phyloP scores from a whole-genome alignment of 805 yeast species.

The Starmerella cellae region DNA sequence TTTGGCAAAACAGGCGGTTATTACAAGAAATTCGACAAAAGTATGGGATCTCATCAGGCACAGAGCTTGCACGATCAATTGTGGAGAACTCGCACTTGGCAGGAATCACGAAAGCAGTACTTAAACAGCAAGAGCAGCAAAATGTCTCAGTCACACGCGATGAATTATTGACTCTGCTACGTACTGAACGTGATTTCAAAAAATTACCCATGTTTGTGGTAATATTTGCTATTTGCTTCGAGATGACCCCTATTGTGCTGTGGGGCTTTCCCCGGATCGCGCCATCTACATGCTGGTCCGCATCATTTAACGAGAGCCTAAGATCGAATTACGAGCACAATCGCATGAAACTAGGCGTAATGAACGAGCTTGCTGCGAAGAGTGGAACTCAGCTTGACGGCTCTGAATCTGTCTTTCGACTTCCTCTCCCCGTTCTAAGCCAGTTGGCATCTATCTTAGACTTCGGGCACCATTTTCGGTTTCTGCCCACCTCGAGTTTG shows the following conservation, averaged over 20 bases:
- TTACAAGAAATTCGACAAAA: constrained; percentile 12
- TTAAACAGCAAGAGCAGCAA: background rate
- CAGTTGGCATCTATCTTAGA: constrained; percentile 11
- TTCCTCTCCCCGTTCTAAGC: constrained; percentile 6
- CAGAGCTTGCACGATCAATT: constrained; percentile 17
- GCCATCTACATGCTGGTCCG: constrained; percentile 43
- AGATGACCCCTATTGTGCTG: constrained; percentile 42
- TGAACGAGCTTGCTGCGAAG: background rate
- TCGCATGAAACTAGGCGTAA: background rate
- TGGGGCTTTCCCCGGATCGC: constrained; percentile 41
- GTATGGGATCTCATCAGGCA: constrained; percentile 14
- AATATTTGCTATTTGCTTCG: constrained; percentile 42
- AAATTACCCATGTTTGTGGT: constrained; percentile 50
- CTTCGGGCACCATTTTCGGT: constrained; percentile 9
- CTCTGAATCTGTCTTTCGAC: constrained; percentile 14
- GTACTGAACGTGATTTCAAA: constrained; percentile 38
- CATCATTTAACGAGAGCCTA: constrained; percentile 4
- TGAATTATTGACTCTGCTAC: constrained; percentile 38
- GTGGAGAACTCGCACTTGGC: constrained; percentile 17
- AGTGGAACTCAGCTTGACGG: constrained; percentile 8
- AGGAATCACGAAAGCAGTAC: constrained; percentile 3
- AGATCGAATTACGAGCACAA: background rate
- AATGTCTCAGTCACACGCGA: constrained; percentile 29
- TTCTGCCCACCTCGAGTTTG: constrained; percentile 10
- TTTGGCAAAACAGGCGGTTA: constrained; percentile 33